A percentile compares a stretch with the other conserved stretches of the same genome.
Conservation (phyloP, 1,284 basidiomycete genomes). For the Melampsora occidentalis region DNA sequence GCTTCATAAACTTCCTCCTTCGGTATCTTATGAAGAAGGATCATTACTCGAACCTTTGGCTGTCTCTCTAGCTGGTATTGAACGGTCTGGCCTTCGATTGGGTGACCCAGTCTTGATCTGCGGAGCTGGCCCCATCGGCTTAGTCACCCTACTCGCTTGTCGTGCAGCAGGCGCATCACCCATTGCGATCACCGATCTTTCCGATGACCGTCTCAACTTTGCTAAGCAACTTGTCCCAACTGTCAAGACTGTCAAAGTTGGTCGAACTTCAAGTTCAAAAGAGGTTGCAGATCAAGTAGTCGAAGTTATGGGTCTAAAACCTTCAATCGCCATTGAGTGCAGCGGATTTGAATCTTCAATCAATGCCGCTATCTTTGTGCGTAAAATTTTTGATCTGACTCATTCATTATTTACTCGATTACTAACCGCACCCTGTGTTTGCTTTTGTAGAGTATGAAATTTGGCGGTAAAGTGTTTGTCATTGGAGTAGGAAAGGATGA, state of each 20-base stretch:
- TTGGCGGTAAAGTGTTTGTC: constrained; percentile 59
- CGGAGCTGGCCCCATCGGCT: constrained; percentile 60
- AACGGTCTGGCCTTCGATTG: constrained; percentile 57
- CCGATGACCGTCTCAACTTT: constrained; percentile 58
- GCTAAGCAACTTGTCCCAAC: constrained; percentile 58
- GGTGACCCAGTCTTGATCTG: constrained; percentile 58
- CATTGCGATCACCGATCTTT: constrained; percentile 60
- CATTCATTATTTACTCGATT: constrained; percentile 3
- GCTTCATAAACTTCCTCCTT: constrained; percentile 60
- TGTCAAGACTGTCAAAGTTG: constrained; percentile 56
- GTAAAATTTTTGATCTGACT: background rate
- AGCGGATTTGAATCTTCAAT: constrained; percentile 85
- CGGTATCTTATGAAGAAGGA: constrained; percentile 59
- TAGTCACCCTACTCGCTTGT: constrained; percentile 59
- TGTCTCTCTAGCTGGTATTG: constrained; percentile 60
- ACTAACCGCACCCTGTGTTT: background rate
- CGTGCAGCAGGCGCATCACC: constrained; percentile 60
- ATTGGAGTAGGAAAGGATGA: constrained; percentile 59
- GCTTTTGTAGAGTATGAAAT: constrained; percentile 53
- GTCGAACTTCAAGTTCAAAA: constrained; percentile 51
- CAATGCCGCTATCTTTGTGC: constrained; percentile 71
- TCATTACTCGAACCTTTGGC: constrained; percentile 59
- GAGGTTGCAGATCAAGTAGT: constrained; percentile 53
- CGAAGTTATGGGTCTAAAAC: constrained; percentile 53
- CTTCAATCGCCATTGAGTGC: constrained; percentile 67